A percentile compares a stretch with the other conserved stretches of the same genome.
Conservation (phyloP, 2,329 filamentous ascomycete genomes). For the Neonectria sp. region DNA sequence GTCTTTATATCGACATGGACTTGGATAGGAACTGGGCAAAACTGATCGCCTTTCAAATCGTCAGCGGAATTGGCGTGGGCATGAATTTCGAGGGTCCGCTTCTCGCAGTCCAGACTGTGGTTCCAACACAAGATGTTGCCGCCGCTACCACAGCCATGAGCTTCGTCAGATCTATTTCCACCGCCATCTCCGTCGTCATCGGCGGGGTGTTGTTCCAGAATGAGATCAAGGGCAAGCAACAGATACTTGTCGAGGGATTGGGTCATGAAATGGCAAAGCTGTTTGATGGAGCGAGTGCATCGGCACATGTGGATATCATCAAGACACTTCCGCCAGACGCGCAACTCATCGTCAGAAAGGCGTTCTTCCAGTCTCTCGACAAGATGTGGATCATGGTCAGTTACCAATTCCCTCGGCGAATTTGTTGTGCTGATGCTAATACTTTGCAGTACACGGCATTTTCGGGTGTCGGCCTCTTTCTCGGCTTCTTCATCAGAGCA, state of each 20-base stretch:
- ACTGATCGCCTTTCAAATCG: conserved; percentile 69
- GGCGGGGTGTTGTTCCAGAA: conserved; percentile 83
- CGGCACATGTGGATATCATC: conserved; percentile 70
- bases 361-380: conserved; percentile 45
- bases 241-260: conserved; percentile 61
- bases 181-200: conserved; percentile 75
- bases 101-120: conserved; percentile 74
- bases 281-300: conserved; percentile 69
- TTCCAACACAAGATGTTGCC: conserved; percentile 72
- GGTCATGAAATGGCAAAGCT: conserved; percentile 60
- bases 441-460: conserved; percentile 39
- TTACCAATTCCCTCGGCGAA: not conserved
- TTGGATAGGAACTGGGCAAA: conserved; percentile 63
- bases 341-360: conserved; percentile 42
- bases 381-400: conserved; percentile 51
- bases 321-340: conserved; percentile 36
- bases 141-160: conserved; percentile 74
- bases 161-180: conserved; percentile 75
- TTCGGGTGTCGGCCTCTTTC: conserved; percentile 29
- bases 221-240: conserved; percentile 68
- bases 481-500: conserved; percentile 42
- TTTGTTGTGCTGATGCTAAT: not conserved
- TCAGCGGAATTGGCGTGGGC: conserved; percentile 73
- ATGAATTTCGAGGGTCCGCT: conserved; percentile 75
- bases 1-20: conserved; percentile 70